A percentile compares a stretch with the other conserved stretches of the same genome.
phyloP scores from a whole-genome alignment of 805 yeast genomes.

The Starmerella floris region DNA sequence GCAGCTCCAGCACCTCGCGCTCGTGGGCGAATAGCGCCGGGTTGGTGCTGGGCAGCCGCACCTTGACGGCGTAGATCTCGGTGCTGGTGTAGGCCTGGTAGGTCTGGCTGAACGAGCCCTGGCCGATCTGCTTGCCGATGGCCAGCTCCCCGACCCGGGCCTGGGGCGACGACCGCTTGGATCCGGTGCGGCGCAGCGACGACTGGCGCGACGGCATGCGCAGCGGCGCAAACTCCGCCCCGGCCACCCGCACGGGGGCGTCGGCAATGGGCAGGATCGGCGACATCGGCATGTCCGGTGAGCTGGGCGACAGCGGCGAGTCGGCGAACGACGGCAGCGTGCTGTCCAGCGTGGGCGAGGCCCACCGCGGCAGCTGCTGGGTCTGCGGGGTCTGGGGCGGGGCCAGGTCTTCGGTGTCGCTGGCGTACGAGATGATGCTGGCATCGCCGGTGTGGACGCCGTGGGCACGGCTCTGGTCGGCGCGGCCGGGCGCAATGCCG shows the following conservation, averaged over 20 bases:
- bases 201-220: conserved; percentile 6
- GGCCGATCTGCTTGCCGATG: conserved; percentile 32
- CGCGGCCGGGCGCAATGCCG: too few relatives aligned
- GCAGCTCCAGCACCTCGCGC: conserved; percentile 8
- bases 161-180: conserved; percentile 5
- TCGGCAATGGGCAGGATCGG: conserved; percentile 7
- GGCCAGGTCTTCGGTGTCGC: too few relatives aligned
- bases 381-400: conserved; percentile 7
- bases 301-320: background rate
- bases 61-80: conserved; percentile 52
- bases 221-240: background rate
- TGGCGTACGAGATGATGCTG: too few relatives aligned
- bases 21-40: conserved; percentile 14
- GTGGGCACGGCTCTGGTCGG: too few relatives aligned
- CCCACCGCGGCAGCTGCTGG: conserved; percentile 8
- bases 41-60: conserved; percentile 13
- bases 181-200: conserved; percentile 2
- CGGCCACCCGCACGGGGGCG: background rate
- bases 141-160: conserved; percentile 24
- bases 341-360: background rate
- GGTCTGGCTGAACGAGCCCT: conserved; percentile 84
- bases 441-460: too few relatives aligned
- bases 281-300: conserved; percentile 6
- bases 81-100: conserved; percentile 44
- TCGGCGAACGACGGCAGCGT: background rate